Conservation (phyloP, 1,139 yeast genomes). For the Saccharomyces hybrid region DNA sequence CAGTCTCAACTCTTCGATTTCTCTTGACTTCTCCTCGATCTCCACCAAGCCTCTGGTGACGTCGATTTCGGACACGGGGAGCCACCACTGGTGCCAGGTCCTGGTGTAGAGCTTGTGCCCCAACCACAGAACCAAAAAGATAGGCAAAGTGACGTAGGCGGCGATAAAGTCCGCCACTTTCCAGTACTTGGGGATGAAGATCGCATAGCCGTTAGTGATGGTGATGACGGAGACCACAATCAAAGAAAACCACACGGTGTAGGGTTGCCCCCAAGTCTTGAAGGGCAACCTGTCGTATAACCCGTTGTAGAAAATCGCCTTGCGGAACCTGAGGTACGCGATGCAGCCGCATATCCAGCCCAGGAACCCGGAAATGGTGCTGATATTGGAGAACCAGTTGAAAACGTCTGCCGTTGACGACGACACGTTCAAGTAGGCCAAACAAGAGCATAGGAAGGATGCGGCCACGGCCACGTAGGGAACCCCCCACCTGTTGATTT, state of each 20-base stretch:
- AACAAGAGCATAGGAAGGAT: constrained; percentile 31
- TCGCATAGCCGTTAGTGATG: constrained; percentile 54
- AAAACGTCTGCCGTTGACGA: constrained; percentile 38
- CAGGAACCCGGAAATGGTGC: constrained; percentile 67
- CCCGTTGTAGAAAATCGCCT: constrained; percentile 47
- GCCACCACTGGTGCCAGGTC: constrained; percentile 21
- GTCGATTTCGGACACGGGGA: constrained; percentile 25
- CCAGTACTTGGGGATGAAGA: constrained; percentile 39
- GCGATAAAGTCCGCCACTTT: constrained; percentile 47
- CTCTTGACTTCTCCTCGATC: constrained; percentile 23
- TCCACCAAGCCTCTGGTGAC: constrained; percentile 26
- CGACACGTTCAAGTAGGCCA: constrained; percentile 38
- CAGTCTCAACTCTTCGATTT: constrained; percentile 20
- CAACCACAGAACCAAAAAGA: constrained; percentile 41
- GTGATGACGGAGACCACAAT: constrained; percentile 40
- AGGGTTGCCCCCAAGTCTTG: constrained; percentile 44
- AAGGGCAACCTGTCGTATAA: constrained; percentile 43
- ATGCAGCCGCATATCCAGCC: constrained; percentile 63
- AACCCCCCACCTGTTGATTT: constrained; percentile 38
- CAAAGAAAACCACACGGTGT: constrained; percentile 42
- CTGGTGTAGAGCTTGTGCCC: constrained; percentile 30
- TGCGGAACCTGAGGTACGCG: constrained; percentile 61
- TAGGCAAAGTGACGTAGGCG: constrained; percentile 54
- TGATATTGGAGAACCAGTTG: constrained; percentile 71
- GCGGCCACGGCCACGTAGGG: constrained; percentile 37